Evolutionary conservation across 306 rosid genomes (phyloP), one percentile per base, ranked within the genome.

Genomic region (Prunus salicina): DNA sequence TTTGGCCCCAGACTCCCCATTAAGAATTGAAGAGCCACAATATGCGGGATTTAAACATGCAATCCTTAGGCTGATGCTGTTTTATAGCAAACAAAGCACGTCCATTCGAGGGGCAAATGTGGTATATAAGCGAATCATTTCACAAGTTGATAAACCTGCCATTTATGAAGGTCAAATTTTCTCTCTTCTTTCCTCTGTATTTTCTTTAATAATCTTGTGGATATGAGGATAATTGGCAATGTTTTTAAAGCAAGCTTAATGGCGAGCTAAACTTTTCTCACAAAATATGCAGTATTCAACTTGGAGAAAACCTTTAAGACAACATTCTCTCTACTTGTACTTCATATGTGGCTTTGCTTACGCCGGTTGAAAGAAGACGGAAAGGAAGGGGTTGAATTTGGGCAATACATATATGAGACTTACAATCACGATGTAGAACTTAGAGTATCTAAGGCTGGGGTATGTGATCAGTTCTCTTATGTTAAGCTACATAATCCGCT

Each of bases 261-360:
- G 47, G 45, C 65, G 41, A 47, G n/a, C n/a, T 84, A 24, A 78
- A 77, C 55, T 41, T 22, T 41, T 78, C 65, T 77, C 30, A 32
- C 79, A 68, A 13, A 53, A 50, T 77, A 16, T 81, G 91, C 97
- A 95, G 99, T 86, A 61, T 95, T 95, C 85, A 95, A 89, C 82
- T 86, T 95, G 97, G 97, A 95, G 89, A 92, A 88, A 84, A 92
- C 99, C n/a, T 95, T 95, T 89, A 95, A 95, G 83, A 90, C 97
- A 27, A 85, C 96, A 9, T 95, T 88, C 71, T 82, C 97, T 28
- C 74, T 95, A 74, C 97, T 95, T 79, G 91, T 92, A 77, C 99
- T 95, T 74, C 99, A 95, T 68, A 95, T 86, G 97, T 95, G 99
- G 99, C 86, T 95, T 63, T 89, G 82, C 82, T 82, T 95, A 83